Base-by-base conservation (phyloP, 2,329 filamentous ascomycete species). In the Coniochaeta sp. region DNA sequence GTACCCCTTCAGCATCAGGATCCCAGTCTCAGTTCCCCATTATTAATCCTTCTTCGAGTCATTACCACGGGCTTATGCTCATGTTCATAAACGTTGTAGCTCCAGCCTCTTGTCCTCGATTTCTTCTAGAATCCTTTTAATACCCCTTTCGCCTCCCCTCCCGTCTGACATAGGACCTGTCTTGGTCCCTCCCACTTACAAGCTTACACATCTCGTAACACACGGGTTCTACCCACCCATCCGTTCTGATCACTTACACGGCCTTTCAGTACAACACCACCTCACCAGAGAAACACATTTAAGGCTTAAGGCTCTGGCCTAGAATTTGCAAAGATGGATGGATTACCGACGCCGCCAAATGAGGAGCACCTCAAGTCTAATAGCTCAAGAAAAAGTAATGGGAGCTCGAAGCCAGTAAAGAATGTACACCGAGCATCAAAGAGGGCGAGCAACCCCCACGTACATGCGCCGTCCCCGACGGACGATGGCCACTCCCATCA, bases 271-370 rank as follows among this genome's bases (percentile, higher is more conserved):
- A 38, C 26, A 19, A 44, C 56, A 34, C 47, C 22, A 4, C 43
- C 24, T 26, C 19, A 58, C 33, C 34, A 40, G 31, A 19, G 22
- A n/a, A 40, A 55, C 60, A n/a, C n/a, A 38, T 59, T 52, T 36
- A 56, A 52, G 44, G 40, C 22, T 56, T 36, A 56, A 52, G 44
- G 40, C 22, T 56, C 22, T 36, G 7, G 31, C 33, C 54, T 22
- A 58, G 22, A n/a, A n/a, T n/a, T 8, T n/a, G 19, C 70, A 34
- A 57, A 34, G 14, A 84, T 84, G 81, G 79, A 78, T 69, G 76
- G 74, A 62, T 73, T 83, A 66, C 81, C 81, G 33, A 82, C 81
- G 60, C 80, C 81, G 65, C 81, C 81, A 16, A 76, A 77, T 59
- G 81, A 81, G 71, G 79, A 79, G 6, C 67, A 71, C 22, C 59